These are phyloP conservation scores for Irpex sp. DNA, from an alignment of 1,284 basidiomycete species.

Conservation along the genomic window DNA sequence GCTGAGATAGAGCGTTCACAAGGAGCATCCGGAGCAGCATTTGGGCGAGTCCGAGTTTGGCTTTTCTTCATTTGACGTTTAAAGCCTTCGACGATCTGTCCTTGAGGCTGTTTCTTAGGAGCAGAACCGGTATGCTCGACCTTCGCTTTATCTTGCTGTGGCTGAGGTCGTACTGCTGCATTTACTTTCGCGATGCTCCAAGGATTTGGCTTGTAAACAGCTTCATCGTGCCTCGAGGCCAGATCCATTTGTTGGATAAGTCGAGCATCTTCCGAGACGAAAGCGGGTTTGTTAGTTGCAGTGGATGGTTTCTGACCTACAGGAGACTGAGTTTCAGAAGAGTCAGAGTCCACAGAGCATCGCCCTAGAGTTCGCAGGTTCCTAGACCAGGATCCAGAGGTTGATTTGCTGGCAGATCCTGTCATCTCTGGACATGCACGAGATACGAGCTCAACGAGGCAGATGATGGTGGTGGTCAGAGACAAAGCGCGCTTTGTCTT, in stretches of 20 bases:
- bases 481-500: background rate
- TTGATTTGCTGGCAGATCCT: background rate
- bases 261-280: slow-evolving; percentile 25
- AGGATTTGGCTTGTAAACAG: slow-evolving; percentile 64
- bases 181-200: slow-evolving; percentile 76
- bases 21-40: background rate
- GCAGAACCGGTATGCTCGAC: background rate
- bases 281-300: background rate
- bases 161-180: slow-evolving; percentile 45
- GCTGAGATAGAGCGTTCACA: background rate
- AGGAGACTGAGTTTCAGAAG: slow-evolving; percentile 5
- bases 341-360: background rate
- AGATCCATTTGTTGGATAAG: slow-evolving; percentile 56
- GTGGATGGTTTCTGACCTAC: background rate
- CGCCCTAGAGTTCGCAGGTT: slow-evolving; percentile 6
- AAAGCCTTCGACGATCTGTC: slow-evolving; percentile 23
- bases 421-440: background rate
- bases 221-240: slow-evolving; percentile 51
- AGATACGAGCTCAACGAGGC: background rate
- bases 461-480: background rate
- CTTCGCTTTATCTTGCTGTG: slow-evolving; percentile 1
- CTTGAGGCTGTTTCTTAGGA: slow-evolving; percentile 14
- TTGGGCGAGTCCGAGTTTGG: background rate
- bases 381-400: slow-evolving; percentile 8
- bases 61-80: slow-evolving; percentile 18